Evolutionary conservation across 164 flowering plant species (phyloP), one percentile per base, ranked within the genome.

Genomic region (Nymphaea thermarum): DNA sequence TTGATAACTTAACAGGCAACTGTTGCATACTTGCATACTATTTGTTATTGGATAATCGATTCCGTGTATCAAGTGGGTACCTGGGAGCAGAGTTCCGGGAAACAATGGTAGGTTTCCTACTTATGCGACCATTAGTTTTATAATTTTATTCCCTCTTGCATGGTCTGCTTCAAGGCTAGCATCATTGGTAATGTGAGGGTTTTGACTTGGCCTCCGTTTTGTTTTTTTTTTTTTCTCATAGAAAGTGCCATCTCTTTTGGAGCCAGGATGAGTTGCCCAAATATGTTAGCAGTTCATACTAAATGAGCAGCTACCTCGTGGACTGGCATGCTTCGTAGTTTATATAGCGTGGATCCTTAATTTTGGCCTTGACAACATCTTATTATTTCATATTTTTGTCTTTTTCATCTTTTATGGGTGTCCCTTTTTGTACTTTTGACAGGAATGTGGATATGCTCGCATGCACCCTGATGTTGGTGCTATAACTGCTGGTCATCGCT

Each of bases 71-170:
- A 44, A 85, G 87, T 82, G 97, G 95, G 76, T 89, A 91, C 75
- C 95, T 94, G 73, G 97, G 93, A 73, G 91, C 88, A 65, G 97
- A 89, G 76, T 94, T 91, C 76, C 93, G 87, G 75, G 97, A 94
- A 77, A 74, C 86, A 11, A 77, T 87, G 97, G 98, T 93, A 64
- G 5, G 82, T 70, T 64, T 5, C 7, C 53, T 45, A 10, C 53
- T 45, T 45, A 25, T 25, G 36, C 36, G 36, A 25, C 36, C 36
- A 25, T 25, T 25, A 25, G 36, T 25, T 25, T 25, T 25, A 25
- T 25, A 25, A 25, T 25, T 25, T 25, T 25, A 25, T 25, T 25
- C 1, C 36, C 36, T 25, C 36, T 25, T 25, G 36, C 36, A 25
- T 25, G 36, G 36, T 25, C 36, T 25, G 51, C 86, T 93, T 71